Conservation (phyloP, 805 yeast species). For the Lipomyces spencermartinsiae region DNA sequence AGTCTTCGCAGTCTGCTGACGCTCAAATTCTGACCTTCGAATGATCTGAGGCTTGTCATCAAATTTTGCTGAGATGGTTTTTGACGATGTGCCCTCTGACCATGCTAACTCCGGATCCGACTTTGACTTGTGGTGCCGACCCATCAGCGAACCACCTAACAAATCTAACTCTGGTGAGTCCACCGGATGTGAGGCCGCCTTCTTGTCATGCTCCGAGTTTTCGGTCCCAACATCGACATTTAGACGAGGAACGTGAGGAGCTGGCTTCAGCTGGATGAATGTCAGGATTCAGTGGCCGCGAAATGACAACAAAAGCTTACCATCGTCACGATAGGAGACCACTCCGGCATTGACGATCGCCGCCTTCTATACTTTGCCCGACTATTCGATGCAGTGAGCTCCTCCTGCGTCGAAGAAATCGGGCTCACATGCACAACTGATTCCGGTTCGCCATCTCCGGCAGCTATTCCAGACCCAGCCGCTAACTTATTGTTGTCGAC, state of each 20-base stretch:
- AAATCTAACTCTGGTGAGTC: neutral
- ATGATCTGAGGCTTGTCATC: neutral
- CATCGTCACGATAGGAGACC: constrained; percentile 16
- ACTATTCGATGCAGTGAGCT: neutral
- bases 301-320: neutral
- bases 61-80: neutral
- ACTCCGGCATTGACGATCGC: constrained; percentile 26
- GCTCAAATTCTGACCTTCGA: neutral
- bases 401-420: neutral
- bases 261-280: neutral
- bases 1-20: constrained; percentile 12
- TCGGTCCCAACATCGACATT: neutral
- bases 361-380: constrained; percentile 7
- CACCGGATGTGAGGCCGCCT: neutral
- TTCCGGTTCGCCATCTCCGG: neutral
- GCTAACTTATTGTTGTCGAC: neutral
- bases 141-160: neutral
- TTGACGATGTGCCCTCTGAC: neutral
- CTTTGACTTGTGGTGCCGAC: constrained; percentile 11
- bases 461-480: neutral
- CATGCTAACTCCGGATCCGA: constrained; percentile 13
- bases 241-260: neutral
- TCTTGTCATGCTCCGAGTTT: neutral
- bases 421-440: neutral
- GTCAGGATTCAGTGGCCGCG: neutral